These are phyloP conservation scores for Venturia carpophila DNA, from an alignment of 2,329 filamentous ascomycete species.

Conservation along the genomic window DNA sequence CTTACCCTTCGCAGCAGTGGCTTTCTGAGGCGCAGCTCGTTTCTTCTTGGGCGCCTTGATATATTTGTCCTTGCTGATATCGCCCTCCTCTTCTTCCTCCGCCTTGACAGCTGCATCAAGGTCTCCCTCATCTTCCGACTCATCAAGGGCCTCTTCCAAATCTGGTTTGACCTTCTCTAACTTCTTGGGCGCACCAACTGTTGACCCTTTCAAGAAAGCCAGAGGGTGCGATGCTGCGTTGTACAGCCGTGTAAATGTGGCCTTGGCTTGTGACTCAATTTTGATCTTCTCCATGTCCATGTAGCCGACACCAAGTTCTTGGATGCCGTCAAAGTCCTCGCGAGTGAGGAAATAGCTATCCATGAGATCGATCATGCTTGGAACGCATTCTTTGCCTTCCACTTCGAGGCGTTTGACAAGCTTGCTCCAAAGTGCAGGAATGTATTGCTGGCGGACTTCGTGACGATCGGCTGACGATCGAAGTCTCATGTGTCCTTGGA, in stretches of 20 bases:
- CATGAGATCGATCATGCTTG: slow-evolving; percentile 87
- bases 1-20: slow-evolving; percentile 39
- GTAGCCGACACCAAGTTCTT: slow-evolving; percentile 81
- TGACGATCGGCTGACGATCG: slow-evolving; percentile 83
- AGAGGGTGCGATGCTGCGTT: slow-evolving; percentile 80
- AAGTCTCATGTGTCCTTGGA: slow-evolving; percentile 94
- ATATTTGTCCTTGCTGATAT: slow-evolving; percentile 91
- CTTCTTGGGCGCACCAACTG: slow-evolving; percentile 62
- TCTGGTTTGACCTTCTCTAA: slow-evolving; percentile 71
- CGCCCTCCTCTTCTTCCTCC: slow-evolving; percentile 64
- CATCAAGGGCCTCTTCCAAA: slow-evolving; percentile 91
- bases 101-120: slow-evolving; percentile 61
- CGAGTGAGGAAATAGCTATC: slow-evolving; percentile 92
- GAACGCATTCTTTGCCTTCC: slow-evolving; percentile 75
- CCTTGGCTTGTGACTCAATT: slow-evolving; percentile 78
- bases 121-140: slow-evolving; percentile 59
- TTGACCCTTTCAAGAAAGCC: slow-evolving; percentile 92
- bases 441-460: slow-evolving; percentile 88
- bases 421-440: slow-evolving; percentile 79
- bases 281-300: slow-evolving; percentile 69
- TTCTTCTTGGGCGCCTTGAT: slow-evolving; percentile 85
- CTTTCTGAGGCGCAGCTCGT: slow-evolving; percentile 38
- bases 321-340: slow-evolving; percentile 88
- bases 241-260: slow-evolving; percentile 84
- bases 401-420: slow-evolving; percentile 65